Evolutionary conservation across 2,329 filamentous ascomycete species (phyloP).

Genomic region (Niveomyces coronatus): DNA sequence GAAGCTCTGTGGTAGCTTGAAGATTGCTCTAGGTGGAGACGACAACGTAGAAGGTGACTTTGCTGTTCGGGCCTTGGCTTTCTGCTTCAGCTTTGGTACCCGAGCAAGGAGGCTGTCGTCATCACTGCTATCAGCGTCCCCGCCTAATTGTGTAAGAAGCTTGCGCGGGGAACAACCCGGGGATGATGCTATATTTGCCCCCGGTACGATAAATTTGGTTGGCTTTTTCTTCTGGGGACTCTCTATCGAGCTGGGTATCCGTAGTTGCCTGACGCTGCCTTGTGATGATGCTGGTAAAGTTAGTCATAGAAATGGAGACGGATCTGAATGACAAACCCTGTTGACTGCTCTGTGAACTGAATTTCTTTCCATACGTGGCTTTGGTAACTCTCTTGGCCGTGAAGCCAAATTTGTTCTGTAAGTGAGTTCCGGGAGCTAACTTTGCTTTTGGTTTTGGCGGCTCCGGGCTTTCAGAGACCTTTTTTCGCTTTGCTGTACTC

Average conservation of each 20-base stretch:
- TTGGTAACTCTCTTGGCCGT: slow-evolving; percentile 13
- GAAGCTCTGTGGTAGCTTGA: slow-evolving; percentile 14
- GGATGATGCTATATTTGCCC: slow-evolving; percentile 1
- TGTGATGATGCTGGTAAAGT: slow-evolving; percentile 6
- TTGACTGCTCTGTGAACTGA: slow-evolving; percentile 15
- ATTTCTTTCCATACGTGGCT: slow-evolving; percentile 17
- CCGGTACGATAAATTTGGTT: not conserved
- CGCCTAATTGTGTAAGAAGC: slow-evolving; percentile 1
- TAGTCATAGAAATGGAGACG: not conserved
- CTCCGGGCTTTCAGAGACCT: not conserved
- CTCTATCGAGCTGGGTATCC: slow-evolving; percentile 4
- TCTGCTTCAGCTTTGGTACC: not conserved
- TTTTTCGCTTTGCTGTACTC: not conserved
- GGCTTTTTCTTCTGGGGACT: slow-evolving; percentile 5
- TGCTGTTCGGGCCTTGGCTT: not conserved
- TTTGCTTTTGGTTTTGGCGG: not conserved
- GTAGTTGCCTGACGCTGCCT: not conserved
- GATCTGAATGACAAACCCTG: not conserved
- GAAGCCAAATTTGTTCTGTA: slow-evolving; percentile 17
- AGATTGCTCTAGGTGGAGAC: slow-evolving; percentile 13
- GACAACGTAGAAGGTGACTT: slow-evolving; percentile 5
- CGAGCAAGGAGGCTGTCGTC: slow-evolving; percentile 4
- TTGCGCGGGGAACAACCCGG: slow-evolving; percentile 4
- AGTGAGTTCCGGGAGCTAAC: slow-evolving; percentile 15
- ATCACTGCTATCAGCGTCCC: not conserved